Evolutionary conservation across 2,329 filamentous ascomycete genomes (phyloP), one percentile per base, ranked within the genome.

Genomic region (Claviceps purpurea): DNA sequence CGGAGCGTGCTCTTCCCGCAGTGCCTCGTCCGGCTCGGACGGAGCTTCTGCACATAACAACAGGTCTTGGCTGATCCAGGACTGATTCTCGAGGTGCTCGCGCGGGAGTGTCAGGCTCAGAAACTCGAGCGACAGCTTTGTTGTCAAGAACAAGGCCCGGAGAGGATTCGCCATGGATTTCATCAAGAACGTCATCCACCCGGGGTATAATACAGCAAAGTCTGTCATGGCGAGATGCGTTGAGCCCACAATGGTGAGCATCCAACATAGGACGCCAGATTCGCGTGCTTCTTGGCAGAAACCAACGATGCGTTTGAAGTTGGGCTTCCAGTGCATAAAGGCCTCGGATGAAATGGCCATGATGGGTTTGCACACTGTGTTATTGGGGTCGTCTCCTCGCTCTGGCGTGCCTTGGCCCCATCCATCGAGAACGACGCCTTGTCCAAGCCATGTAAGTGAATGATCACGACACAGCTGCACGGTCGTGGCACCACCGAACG

Each of bases 271-370:
- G 2, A 65, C 65, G 11, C 71, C 71, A 8, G 72, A 68, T 10
- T 70, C 69, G 41, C 68, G 71, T 3, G 71, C 76, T 64, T 85
- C 80, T 24, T 73, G 66, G 61, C 79, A 77, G 16, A 85, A 67
- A 0, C 70, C 68, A 55, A 75, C 70, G 10, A 84, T 72, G 39
- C 75, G 71, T 42, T 78, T 67, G 59, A 82, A 83, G 55, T 85
- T 86, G 2, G 73, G 70, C 22, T 76, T 73, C 82, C 82, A 85
- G 64, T 85, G 82, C 71, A 84, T 84, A 66, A 85, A 85, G 0
- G 80, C 82, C 63, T 86, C 82, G 5, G 75, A 79, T 48, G 82
- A 83, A 60, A 86, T 79, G 3, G 76, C 77, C 5, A 86, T 70
- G 7, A 85, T 60, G 5, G 82, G 82, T 13, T 74, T 71, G 40